These are phyloP conservation scores for Saksenaea vasiformis DNA, from an alignment of 371 early-diverging fungal genomes.

Conservation along the genomic window DNA sequence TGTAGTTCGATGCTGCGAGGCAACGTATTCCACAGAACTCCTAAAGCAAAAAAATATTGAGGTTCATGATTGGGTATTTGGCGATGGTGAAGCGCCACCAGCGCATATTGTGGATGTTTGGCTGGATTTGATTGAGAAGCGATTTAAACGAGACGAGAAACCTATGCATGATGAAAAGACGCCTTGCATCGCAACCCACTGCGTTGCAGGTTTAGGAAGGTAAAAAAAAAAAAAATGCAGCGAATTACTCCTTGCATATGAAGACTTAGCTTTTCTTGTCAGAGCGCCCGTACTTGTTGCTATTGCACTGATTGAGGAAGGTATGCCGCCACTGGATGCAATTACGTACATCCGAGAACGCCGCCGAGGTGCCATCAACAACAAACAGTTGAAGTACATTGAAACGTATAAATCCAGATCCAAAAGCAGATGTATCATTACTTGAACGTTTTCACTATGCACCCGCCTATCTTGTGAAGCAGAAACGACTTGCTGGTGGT, in stretches of 20 bases:
- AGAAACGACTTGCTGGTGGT: neutral
- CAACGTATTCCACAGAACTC: conserved; percentile 78
- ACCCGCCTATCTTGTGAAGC: neutral
- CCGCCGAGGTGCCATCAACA: conserved; percentile 88
- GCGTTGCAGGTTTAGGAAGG: conserved; percentile 88
- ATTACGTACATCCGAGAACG: conserved; percentile 80
- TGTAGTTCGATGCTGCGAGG: conserved; percentile 90
- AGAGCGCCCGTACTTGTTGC: conserved; percentile 78
- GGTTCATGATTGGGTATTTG: conserved; percentile 87
- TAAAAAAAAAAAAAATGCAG: conserved; percentile 32
- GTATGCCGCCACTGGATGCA: conserved; percentile 83
- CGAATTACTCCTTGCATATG: neutral
- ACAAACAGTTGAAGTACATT: conserved; percentile 76
- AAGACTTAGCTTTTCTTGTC: neutral
- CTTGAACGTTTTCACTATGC: conserved; percentile 1
- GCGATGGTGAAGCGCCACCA: conserved; percentile 88
- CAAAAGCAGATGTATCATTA: conserved; percentile 47
- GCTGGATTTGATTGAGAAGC: conserved; percentile 71
- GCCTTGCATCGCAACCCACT: conserved; percentile 78
- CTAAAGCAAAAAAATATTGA: conserved; percentile 66
- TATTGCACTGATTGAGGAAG: conserved; percentile 85
- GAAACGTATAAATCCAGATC: conserved; percentile 71
- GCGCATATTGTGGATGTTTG: conserved; percentile 71
- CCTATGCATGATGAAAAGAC: conserved; percentile 25
- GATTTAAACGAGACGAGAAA: conserved; percentile 37